Base-by-base conservation (phyloP, 2,329 filamentous ascomycete genomes). In the Coniochaeta sp. region DNA sequence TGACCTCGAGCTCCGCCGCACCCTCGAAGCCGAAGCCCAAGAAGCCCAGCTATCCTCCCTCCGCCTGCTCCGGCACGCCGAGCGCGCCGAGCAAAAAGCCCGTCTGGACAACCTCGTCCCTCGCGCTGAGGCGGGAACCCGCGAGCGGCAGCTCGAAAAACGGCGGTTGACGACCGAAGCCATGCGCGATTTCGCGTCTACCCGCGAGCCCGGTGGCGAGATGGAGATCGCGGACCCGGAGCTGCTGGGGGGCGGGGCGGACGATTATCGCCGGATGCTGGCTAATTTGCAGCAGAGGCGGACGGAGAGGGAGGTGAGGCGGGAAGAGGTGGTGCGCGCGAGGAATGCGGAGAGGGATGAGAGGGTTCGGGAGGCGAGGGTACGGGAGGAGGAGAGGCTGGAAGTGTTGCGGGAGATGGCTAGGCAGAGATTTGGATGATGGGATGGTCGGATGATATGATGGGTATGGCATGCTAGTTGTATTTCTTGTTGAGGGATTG, bases 131-230 rank as follows among this genome's bases (percentile, higher is more conserved):
- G 78, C 92, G 0, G 92, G 93, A 0, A 90, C 89, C 1, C 86
- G 87, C 54, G 93, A 96, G 75, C 86, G 93, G 12, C 84, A 86
- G 68, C 80, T 98, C 1, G 93, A 99, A 77, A 97, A 97, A 81
- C 88, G 87, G 64, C 83, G 82, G 36, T 89, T 89, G 63, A 78
- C 83, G 6, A 89, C 89, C 33, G 87, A 88, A 7, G 85, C 88
- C 65, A 88, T 96, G 77, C 83, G 86, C 28, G 82, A 83, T 12
- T 96, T 96, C 69, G 77, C 85, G 61, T 80, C 92, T 64, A 86
- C 82, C 64, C 88, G 86, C 14, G 84, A 87, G 0, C 86, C 84
- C 0, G 78, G 73, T 0, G 81, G 68, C 73, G 64, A 50, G 11
- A 59, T 78, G 19, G 89, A 90, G 56, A 81, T 91, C 0, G 81